A percentile compares a stretch with the other conserved stretches of the same genome.
Conservation (phyloP, 2,329 filamentous ascomycete species). For the Macrophomina phaseolina region DNA sequence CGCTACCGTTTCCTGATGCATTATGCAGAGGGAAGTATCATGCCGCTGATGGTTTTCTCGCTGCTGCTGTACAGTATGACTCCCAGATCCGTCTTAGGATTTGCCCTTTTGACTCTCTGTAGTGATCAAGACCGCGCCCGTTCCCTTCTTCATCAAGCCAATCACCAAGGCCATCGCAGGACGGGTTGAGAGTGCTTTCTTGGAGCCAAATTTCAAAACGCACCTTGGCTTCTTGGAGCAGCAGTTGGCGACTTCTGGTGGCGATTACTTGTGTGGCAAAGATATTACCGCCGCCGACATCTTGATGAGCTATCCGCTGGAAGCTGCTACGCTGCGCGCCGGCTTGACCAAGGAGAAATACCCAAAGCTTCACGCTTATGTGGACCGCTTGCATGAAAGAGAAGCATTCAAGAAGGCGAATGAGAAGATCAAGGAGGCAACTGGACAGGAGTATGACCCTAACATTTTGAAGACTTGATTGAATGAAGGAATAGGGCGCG, state of each 20-base stretch:
- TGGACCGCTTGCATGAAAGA: slow-evolving; percentile 50
- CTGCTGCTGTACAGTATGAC: slow-evolving; percentile 65
- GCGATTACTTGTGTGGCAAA: slow-evolving; percentile 57
- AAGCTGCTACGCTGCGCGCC: slow-evolving; percentile 47
- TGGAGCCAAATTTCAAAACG: slow-evolving; percentile 54
- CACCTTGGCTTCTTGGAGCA: slow-evolving; percentile 59
- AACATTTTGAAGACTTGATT: slow-evolving; percentile 19
- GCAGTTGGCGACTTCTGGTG: slow-evolving; percentile 54
- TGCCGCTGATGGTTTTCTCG: slow-evolving; percentile 70
- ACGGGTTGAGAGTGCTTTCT: slow-evolving; percentile 52
- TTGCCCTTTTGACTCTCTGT: not conserved
- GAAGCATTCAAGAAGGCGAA: slow-evolving; percentile 55
- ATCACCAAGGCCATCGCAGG: slow-evolving; percentile 62
- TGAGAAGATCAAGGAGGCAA: slow-evolving; percentile 55
- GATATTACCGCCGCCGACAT: slow-evolving; percentile 59
- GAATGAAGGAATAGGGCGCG: not conserved
- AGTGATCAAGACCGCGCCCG: slow-evolving; percentile 57
- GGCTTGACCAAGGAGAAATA: slow-evolving; percentile 51
- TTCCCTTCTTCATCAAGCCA: slow-evolving; percentile 73
- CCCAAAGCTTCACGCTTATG: slow-evolving; percentile 55
- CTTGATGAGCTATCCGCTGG: slow-evolving; percentile 58
- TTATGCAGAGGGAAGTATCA: slow-evolving; percentile 83
- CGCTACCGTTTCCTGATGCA: slow-evolving; percentile 75
- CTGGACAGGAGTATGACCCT: slow-evolving; percentile 43
- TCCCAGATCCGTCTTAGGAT: not conserved